Base-by-base conservation (phyloP, 768 basidiomycete genomes). In the Russula ochroleuca region DNA sequence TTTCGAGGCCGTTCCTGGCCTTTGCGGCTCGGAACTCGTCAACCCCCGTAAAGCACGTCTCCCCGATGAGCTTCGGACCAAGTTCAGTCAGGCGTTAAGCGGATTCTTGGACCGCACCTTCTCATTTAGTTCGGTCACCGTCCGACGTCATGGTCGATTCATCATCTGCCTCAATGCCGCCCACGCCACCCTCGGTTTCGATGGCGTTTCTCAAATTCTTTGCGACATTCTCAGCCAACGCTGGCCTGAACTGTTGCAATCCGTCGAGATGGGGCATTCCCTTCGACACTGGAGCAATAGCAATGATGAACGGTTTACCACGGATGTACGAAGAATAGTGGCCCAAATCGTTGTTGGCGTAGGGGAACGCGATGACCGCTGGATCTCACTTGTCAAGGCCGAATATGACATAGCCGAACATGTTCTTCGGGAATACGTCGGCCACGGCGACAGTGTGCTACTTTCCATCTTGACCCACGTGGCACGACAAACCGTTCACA, bases 101-200 rank as follows among this genome's bases (percentile, higher is more conserved):
- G 15, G 54, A 7, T 49, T 62, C 4, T 33, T 62, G 28, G 31
- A 49, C 54, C 61, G 21, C 17, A 62, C 47, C 2, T 35, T 55
- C 38, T 38, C n/a, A 6, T 50, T 55, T 4, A 23, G 19, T 35
- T 28, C 33, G 4, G 10, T 62, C 47, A 13, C 47, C 21, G 47
- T 13, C 54, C 23, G 40, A 25, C 1, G 4, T 28, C 28, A 28
- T 14, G 11, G 14, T 6, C 50, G 59, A 40, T 17, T 41, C 40
- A 1, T 52, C 14, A 52, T 60, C 10, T 60, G 49, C 35, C 35
- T n/a, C 6, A 43, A 25, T 14, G 59, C 40, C 1, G 25, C 40
- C 10, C 13, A 43, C 13, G 50, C 40, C 9, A 4, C 40, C n/a
- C 40, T 51, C 52, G 43, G 45, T 25, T 1, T 53, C 7, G 2